Evolutionary conservation across 176 grass and related monocot genomes (phyloP).

Genomic region (Oryza nivara): DNA sequence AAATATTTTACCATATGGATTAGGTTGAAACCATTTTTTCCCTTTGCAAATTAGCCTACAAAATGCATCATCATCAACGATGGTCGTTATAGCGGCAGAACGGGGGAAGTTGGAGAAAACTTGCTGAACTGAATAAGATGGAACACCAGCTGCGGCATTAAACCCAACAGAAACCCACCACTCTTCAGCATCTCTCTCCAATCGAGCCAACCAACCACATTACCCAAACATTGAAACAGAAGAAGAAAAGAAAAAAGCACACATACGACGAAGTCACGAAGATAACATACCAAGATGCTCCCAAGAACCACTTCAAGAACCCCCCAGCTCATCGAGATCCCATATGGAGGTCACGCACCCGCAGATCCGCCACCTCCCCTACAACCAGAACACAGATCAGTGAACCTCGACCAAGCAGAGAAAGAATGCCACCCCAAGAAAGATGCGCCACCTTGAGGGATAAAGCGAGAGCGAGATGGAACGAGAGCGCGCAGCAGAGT

Average conservation of each 20-base stretch:
- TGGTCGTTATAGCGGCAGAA: background rate
- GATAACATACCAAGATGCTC: conserved; percentile 21
- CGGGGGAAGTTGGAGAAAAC: background rate
- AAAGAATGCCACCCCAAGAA: background rate
- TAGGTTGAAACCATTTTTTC: background rate
- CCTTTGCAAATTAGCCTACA: background rate
- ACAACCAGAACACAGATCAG: conserved; percentile 34
- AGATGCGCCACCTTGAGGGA: conserved; percentile 23
- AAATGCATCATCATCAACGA: conserved; percentile 8
- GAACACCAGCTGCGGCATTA: conserved; percentile 24
- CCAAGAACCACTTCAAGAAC: conserved; percentile 14
- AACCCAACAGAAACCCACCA: conserved; percentile 32
- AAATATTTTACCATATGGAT: background rate
- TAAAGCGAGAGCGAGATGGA: background rate
- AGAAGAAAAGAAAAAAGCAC: background rate
- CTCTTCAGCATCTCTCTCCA: background rate
- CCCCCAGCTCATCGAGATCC: conserved; percentile 21
- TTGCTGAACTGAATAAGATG: background rate
- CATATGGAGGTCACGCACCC: background rate
- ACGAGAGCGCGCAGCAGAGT: conserved; percentile 24
- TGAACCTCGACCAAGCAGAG: background rate
- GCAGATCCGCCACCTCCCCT: conserved; percentile 46
- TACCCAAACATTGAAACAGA: conserved; percentile 19
- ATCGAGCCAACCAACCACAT: conserved; percentile 37
- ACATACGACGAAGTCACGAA: background rate